Conservation (phyloP, 2,329 filamentous ascomycete genomes). For the Zasmidium citrigriseum region DNA sequence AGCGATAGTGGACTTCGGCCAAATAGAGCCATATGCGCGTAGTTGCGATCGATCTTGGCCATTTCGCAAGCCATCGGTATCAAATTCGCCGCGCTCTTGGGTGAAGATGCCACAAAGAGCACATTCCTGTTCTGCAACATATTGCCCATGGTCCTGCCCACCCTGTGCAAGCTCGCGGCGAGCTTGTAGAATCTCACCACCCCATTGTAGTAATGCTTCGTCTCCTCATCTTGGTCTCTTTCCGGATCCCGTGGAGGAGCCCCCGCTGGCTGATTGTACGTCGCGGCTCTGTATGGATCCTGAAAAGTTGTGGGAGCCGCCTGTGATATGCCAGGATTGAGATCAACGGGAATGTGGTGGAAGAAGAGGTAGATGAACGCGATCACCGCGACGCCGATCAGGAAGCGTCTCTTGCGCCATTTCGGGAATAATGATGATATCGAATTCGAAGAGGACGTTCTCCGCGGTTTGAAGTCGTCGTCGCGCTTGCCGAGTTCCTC, state of each 20-base stretch:
- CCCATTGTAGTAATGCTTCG: slow-evolving; percentile 63
- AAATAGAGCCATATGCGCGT: slow-evolving; percentile 80
- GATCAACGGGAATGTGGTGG: slow-evolving; percentile 61
- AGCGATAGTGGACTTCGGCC: slow-evolving; percentile 71
- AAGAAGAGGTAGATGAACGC: slow-evolving; percentile 64
- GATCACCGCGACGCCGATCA: slow-evolving; percentile 43
- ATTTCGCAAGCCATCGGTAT: slow-evolving; percentile 87
- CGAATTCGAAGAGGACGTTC: slow-evolving; percentile 10
- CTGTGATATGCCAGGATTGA: slow-evolving; percentile 21
- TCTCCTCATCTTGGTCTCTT: slow-evolving; percentile 20
- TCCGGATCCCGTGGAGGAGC: slow-evolving; percentile 23
- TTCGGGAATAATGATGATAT: slow-evolving; percentile 28
- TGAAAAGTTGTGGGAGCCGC: background rate
- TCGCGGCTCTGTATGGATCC: slow-evolving; percentile 13
- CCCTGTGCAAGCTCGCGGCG: slow-evolving; percentile 61
- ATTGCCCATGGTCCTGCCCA: slow-evolving; percentile 56
- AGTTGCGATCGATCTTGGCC: slow-evolving; percentile 66
- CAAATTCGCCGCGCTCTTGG: slow-evolving; percentile 71
- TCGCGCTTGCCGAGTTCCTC: slow-evolving; percentile 67
- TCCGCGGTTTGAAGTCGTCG: slow-evolving; percentile 56
- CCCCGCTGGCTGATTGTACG: slow-evolving; percentile 24
- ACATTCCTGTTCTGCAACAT: slow-evolving; percentile 65
- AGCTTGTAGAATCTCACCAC: slow-evolving; percentile 69
- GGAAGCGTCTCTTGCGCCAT: slow-evolving; percentile 53
- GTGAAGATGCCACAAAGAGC: slow-evolving; percentile 74